Conservation (phyloP, 1,284 basidiomycete genomes). For the Cerrena zonata region DNA sequence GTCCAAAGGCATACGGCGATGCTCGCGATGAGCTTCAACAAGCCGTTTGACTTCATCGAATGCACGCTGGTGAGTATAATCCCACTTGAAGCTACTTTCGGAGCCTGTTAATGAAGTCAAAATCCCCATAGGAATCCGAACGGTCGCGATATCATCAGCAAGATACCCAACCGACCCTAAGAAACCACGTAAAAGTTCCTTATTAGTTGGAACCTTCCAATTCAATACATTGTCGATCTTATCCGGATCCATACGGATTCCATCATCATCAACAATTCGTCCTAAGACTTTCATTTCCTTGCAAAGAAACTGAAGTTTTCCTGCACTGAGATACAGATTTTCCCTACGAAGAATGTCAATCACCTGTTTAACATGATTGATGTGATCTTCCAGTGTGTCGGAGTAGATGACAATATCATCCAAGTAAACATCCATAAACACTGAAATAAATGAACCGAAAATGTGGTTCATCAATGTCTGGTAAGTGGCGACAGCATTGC, state of each 20-base stretch:
- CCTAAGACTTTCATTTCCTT: conserved; percentile 26
- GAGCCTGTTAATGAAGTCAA: neutral
- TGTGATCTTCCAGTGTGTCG: conserved; percentile 18
- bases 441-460: neutral
- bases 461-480: conserved; percentile 29
- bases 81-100: conserved; percentile 3
- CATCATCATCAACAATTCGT: no score
- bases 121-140: conserved; percentile 18
- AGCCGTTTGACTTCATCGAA: conserved; percentile 23
- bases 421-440: conserved; percentile 15
- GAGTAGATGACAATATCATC: conserved; percentile 15
- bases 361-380: no score
- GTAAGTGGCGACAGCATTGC: no score
- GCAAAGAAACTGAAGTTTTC: conserved; percentile 20
- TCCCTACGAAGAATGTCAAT: conserved; percentile 20
- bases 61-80: no score
- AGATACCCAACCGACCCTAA: conserved; percentile 22
- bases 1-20: conserved; percentile 18
- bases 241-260: conserved; percentile 28
- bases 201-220: conserved; percentile 27
- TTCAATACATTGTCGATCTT: conserved; percentile 26
- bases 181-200: conserved; percentile 17
- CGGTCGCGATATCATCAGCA: conserved; percentile 9
- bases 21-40: conserved; percentile 16
- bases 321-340: conserved; percentile 20